Base-by-base conservation (phyloP, 352 stramenopile species). In the Phytophthora melonis region DNA sequence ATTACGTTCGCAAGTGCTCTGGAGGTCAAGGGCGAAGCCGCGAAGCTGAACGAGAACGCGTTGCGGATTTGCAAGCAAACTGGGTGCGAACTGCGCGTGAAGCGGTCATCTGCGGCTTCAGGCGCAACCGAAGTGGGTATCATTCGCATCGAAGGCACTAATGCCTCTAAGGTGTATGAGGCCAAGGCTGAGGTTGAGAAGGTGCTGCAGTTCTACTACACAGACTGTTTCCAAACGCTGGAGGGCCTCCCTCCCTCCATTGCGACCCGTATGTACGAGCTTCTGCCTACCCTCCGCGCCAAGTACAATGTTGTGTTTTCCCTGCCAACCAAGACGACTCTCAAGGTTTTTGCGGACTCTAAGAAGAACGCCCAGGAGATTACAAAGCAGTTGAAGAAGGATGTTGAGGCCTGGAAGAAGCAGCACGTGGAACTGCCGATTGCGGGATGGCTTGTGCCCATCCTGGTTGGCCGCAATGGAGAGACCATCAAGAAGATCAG, bases 401-500 rank as follows among this genome's bases (percentile, higher is more conserved):
- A 89, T 58, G 54, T 92, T 8, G 68, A 83, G 45, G 58, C 67
- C 10, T 93, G 86, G 83, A 86, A 89, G 74, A 85, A 90, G 60
- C 85, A 93, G 56, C 84, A 93, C 60, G 70, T 92, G 1, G 84
- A 93, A 54, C 23, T 95, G n/a, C 63, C 78, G 3, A 77, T 95
- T 53, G 68, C 81, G 39, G 68, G 75, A 13, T 95, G 87, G 84
- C 68, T 95, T 27, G 82, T 92, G 23, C 88, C 88, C 1, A 77
- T 91, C 25, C 68, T 95, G 6, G 75, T 95, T 13, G 88, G 88
- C 41, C 92, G 92, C 60, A 93, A 79, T 66, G 88, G 88, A 43
- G 88, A 95, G 53, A 89, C 82, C 14, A 95, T 95, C 66, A 90
- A 92, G 75, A 90, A 90, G 67, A 79, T 95, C 6, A 81, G 77